Evolutionary conservation across 1,139 yeast genomes (phyloP).

Genomic region (Candida tetrigidarum): DNA sequence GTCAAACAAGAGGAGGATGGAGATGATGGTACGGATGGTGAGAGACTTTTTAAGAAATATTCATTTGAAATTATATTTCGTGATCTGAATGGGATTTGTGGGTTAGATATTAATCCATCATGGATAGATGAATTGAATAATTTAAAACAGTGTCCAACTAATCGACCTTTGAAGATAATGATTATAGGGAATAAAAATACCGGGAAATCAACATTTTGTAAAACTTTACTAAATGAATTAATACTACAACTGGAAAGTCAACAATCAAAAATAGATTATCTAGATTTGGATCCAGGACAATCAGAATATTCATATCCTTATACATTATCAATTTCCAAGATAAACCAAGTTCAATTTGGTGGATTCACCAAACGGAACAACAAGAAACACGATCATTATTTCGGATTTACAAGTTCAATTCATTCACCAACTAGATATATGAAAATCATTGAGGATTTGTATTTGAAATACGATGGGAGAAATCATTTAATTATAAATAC

Average conservation of each 20-base stretch:
- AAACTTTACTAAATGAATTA: conserved; percentile 53
- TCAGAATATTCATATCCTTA: conserved; percentile 81
- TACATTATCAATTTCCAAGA: conserved; percentile 52
- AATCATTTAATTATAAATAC: conserved; percentile 66
- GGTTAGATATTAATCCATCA: conserved; percentile 24
- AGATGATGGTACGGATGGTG: neutral
- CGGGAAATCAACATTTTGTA: conserved; percentile 81
- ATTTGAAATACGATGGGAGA: conserved; percentile 18
- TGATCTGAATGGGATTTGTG: conserved; percentile 29
- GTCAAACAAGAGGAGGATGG: conserved; percentile 26
- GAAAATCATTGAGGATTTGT: conserved; percentile 46
- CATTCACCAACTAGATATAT: conserved; percentile 66
- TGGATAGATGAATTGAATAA: conserved; percentile 24
- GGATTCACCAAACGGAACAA: conserved; percentile 11
- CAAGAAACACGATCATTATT: conserved; percentile 43
- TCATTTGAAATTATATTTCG: conserved; percentile 43
- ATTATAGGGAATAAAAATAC: conserved; percentile 63
- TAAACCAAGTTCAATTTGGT: conserved; percentile 31
- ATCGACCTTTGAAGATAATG: conserved; percentile 23
- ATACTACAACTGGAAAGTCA: conserved; percentile 24
- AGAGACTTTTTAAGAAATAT: conserved; percentile 20
- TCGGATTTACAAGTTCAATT: conserved; percentile 78
- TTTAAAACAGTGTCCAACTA: conserved; percentile 4
- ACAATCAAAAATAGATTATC: conserved; percentile 38
- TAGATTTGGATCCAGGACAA: conserved; percentile 94